Evolutionary conservation across 441 rosid genomes (phyloP), one percentile per base, ranked within the genome.

Genomic region (Populus hybrid): DNA sequence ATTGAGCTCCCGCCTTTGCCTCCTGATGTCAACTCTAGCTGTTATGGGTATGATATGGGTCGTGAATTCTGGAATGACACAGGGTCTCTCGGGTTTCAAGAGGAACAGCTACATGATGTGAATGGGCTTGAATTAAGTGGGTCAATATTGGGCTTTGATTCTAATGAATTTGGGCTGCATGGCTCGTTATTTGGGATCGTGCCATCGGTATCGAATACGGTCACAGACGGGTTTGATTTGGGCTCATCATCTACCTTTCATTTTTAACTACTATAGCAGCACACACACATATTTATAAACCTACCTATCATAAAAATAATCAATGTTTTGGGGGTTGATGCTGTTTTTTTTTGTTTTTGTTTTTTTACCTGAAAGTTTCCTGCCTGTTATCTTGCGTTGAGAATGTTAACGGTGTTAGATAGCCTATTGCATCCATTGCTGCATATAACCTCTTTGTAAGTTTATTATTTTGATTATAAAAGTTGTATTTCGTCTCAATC

Each of bases 1-100:
- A 83, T 81, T 50, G 93, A 90, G 78, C 93, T 93, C 28, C 94
- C 98, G 28, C 95, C 98, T 28, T 82, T 93, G 78, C 98, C 98
- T 38, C 97, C 94, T 9, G 93, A 92, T 54, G 81, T 81, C 21
- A 82, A 78, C 38, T 85, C 87, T 2, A 74, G 70, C 57, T 70
- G 73, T 80, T 86, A 71, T 57, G 89, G 87, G 75, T 75, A 86
- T 63, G 84, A 79, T 18, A 61, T 83, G 80, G 80, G 79, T 35
- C 76, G 70, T 36, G 88, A 82, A 28, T 75, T 80, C 18, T 88
- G 93, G 91, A 76, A 65, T 35, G 88, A 81, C n/a, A 35, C 80
- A 7, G 65, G 73, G 68, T 40, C 76, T 67, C 69, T 68, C 0
- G 88, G 85, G 69, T 67, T 70, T 20, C 76, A 81, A 8, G 81